Percentiles rank a stretch among this genome's conserved stretches.
phyloP scores from a whole-genome alignment of 2,329 filamentous ascomycete genomes.

The Clarireedia paspali region DNA sequence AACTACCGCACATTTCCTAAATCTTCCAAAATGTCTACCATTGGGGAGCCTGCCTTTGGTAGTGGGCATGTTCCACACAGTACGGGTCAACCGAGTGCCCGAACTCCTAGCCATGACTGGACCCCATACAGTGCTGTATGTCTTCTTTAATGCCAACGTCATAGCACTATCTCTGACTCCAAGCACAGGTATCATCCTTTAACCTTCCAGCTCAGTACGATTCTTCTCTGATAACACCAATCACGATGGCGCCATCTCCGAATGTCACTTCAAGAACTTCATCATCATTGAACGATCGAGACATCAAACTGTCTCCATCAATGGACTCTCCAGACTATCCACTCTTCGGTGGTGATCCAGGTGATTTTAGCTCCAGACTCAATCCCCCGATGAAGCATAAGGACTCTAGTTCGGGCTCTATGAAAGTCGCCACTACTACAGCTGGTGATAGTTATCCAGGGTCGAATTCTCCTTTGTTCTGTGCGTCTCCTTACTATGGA shows the following conservation, averaged over 20 bases:
- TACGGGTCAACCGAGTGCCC: neutral
- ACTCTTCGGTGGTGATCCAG: conserved; percentile 14
- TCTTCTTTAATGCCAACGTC: neutral
- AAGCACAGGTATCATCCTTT: conserved; percentile 25
- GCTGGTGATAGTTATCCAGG: neutral
- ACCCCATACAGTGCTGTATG: conserved; percentile 25
- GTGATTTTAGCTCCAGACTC: conserved; percentile 13
- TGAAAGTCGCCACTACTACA: conserved; percentile 13
- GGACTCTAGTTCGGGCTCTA: conserved; percentile 6
- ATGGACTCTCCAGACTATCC: conserved; percentile 14
- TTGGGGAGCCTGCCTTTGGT: conserved; percentile 6
- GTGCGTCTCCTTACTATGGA: conserved; percentile 18
- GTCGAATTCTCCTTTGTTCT: conserved; percentile 14
- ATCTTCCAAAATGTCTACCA: conserved; percentile 5
- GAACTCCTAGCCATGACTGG: conserved; percentile 10
- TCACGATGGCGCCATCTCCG: conserved; percentile 21
- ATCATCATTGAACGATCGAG: conserved; percentile 10
- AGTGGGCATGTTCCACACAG: conserved; percentile 1
- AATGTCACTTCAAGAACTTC: conserved; percentile 12
- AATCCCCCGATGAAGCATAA: conserved; percentile 22
- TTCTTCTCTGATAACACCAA: conserved; percentile 22
- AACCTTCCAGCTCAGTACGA: conserved; percentile 24
- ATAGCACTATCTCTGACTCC: conserved; percentile 8
- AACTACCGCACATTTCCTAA: neutral
- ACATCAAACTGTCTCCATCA: conserved; percentile 17